Conservation (phyloP, 1,139 yeast genomes). For the Geotrichum klebahnii region DNA sequence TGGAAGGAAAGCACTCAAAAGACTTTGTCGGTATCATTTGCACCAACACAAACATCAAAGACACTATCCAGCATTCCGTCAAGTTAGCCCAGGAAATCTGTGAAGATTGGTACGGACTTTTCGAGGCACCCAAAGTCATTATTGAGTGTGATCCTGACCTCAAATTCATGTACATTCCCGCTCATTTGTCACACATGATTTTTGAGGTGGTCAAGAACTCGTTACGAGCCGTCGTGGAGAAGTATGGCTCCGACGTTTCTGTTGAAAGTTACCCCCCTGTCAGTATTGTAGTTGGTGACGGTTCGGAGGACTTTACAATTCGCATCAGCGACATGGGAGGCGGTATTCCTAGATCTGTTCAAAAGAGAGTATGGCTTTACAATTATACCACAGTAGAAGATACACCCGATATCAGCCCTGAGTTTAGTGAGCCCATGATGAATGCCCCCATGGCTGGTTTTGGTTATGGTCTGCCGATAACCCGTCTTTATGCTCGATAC, state of each 20-base stretch:
- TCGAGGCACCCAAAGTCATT: conserved; percentile 75
- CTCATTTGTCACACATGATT: conserved; percentile 79
- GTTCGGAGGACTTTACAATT: conserved; percentile 74
- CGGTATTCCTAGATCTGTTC: conserved; percentile 71
- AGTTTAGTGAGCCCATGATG: conserved; percentile 47
- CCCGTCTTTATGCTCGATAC: conserved; percentile 69
- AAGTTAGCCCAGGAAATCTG: conserved; percentile 82
- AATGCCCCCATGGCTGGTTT: conserved; percentile 80
- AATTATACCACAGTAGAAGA: conserved; percentile 71
- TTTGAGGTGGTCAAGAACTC: conserved; percentile 81
- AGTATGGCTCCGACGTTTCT: conserved; percentile 48
- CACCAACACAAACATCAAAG: conserved; percentile 72
- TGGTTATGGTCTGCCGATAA: conserved; percentile 76
- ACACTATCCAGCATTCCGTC: conserved; percentile 76
- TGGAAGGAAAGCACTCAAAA: conserved; percentile 51
- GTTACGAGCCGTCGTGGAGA: conserved; percentile 79
- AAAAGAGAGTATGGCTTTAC: conserved; percentile 76
- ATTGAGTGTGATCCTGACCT: conserved; percentile 65
- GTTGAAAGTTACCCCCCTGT: conserved; percentile 58
- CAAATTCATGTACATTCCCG: conserved; percentile 83
- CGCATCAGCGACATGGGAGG: conserved; percentile 83
- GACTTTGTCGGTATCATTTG: conserved; percentile 80
- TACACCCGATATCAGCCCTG: conserved; percentile 56
- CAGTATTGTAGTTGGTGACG: conserved; percentile 71
- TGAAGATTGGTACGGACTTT: conserved; percentile 77